phyloP scores from a whole-genome alignment of 2,329 filamentous ascomycete genomes.

The Venturiaceae sp. region DNA sequence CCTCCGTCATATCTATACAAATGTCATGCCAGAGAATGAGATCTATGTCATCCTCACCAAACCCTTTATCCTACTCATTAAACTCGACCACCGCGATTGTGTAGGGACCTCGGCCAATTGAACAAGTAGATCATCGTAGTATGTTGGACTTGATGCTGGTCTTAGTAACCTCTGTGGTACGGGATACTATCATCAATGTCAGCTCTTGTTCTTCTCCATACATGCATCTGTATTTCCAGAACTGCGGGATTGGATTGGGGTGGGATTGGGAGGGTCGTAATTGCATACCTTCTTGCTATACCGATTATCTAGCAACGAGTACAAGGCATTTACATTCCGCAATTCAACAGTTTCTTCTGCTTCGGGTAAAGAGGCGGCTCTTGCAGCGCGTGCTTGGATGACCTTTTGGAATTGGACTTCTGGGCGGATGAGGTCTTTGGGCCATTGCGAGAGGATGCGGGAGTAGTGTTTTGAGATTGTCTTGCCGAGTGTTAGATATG shows the following conservation, averaged over 20 bases:
- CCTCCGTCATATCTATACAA: too few species aligned
- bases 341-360: slow-evolving; percentile 22
- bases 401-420: slow-evolving; percentile 33
- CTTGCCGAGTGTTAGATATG: slow-evolving; percentile 9
- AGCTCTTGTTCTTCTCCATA: neutral
- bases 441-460: slow-evolving; percentile 40
- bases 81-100: slow-evolving; percentile 34
- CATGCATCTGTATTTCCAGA: neutral
- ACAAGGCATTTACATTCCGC: slow-evolving; percentile 47
- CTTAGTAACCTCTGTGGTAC: slow-evolving; percentile 35
- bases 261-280: neutral
- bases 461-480: slow-evolving; percentile 37
- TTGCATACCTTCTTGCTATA: slow-evolving; percentile 34
- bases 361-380: neutral
- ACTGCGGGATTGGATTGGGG: neutral
- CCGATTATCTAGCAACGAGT: slow-evolving; percentile 49
- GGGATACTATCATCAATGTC: slow-evolving; percentile 29
- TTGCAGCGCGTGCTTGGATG: slow-evolving; percentile 30
- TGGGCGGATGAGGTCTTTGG: slow-evolving; percentile 39
- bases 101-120: slow-evolving; percentile 45
- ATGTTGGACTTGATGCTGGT: slow-evolving; percentile 39
- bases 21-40: too few species aligned
- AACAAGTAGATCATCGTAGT: slow-evolving; percentile 42
- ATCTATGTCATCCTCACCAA: neutral
- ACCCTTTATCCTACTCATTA: slow-evolving; percentile 36